Evolutionary conservation across 371 early-diverging fungal genomes (phyloP).

Genomic region (Haplosporangium sp.): DNA sequence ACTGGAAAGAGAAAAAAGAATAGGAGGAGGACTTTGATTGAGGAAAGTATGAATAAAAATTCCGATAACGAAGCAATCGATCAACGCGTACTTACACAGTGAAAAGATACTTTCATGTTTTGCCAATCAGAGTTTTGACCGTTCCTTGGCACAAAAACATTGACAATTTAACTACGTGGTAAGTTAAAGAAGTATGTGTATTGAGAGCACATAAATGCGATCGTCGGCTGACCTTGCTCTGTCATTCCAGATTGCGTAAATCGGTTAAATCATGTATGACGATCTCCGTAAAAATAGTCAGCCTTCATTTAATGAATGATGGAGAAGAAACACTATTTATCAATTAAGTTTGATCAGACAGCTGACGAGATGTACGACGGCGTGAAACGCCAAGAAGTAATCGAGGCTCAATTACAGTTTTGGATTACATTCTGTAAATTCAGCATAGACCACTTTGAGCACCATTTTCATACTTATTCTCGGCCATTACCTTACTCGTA

Average conservation of each 20-base stretch:
- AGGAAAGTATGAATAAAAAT: no score
- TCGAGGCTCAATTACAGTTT: background rate
- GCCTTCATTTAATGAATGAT: background rate
- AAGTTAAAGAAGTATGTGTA: background rate
- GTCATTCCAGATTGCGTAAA: slow-evolving; percentile 5
- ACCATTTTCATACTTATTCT: no score
- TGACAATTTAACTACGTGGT: background rate
- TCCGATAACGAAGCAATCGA: background rate
- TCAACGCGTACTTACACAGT: background rate
- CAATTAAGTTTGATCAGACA: background rate
- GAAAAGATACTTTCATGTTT: background rate
- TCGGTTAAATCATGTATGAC: background rate
- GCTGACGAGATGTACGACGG: background rate
- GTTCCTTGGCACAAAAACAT: background rate
- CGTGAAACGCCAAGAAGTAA: background rate
- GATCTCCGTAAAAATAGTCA: background rate
- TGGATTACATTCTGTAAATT: no score
- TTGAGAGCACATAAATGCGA: background rate
- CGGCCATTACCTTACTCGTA: no score
- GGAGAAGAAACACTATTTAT: slow-evolving; percentile 3
- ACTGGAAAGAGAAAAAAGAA: no score
- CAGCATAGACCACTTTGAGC: no score
- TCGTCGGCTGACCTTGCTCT: background rate
- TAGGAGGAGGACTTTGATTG: no score
- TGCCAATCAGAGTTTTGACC: slow-evolving; percentile 11